phyloP scores from a whole-genome alignment of 441 rosid species.

The Erodium texanum region DNA sequence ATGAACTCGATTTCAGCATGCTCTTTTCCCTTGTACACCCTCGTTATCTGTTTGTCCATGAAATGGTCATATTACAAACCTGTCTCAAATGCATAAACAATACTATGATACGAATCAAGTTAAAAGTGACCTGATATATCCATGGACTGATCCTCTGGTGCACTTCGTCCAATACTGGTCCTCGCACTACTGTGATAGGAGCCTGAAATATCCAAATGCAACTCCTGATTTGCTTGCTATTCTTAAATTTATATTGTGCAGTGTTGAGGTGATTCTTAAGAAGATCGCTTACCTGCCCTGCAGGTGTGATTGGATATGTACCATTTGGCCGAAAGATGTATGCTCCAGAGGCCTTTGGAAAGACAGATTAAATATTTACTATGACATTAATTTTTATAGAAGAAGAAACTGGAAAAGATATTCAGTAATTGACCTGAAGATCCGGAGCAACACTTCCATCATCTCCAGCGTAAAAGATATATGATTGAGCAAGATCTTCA shows the following conservation, averaged over 20 bases:
- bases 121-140: conserved; percentile 79
- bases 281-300: conserved; percentile 46
- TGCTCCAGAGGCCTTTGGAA: conserved; percentile 71
- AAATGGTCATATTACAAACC: conserved; percentile 11
- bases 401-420: background rate
- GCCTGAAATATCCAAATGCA: conserved; percentile 38
- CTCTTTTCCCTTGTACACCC: conserved; percentile 80
- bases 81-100: background rate
- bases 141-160: conserved; percentile 77
- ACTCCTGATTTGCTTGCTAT: conserved; percentile 13
- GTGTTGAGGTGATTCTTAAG: conserved; percentile 13
- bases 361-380: conserved; percentile 12
- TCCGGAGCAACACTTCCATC: conserved; percentile 37
- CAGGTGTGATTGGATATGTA: conserved; percentile 49
- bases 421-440: conserved; percentile 41
- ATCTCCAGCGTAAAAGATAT: conserved; percentile 50
- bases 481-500: conserved; percentile 41
- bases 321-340: conserved; percentile 98
- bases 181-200: conserved; percentile 60
- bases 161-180: conserved; percentile 75
- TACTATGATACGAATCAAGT: background rate
- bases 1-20: conserved; percentile 95
- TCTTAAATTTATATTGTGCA: conserved; percentile 12
- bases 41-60: conserved; percentile 46
- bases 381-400: background rate